A percentile compares a stretch with the other conserved stretches of the same genome.
phyloP scores from a whole-genome alignment of 2,329 filamentous ascomycete genomes.

The Alternaria sp. region DNA sequence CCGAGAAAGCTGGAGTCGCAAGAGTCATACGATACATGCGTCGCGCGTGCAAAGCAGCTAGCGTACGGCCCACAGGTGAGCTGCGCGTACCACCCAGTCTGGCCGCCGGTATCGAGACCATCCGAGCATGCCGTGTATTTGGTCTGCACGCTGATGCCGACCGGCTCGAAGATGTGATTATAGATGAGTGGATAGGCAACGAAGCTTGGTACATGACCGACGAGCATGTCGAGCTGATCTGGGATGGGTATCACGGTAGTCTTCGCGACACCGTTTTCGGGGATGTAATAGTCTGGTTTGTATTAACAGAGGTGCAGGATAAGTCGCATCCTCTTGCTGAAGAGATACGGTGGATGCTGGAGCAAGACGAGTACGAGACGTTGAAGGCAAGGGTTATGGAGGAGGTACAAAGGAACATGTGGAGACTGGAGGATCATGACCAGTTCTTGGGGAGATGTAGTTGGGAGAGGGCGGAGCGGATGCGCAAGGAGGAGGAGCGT shows the following conservation, averaged over 20 bases:
- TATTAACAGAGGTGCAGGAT: background rate
- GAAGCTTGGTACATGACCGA: background rate
- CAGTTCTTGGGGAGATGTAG: background rate
- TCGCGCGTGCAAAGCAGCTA: background rate
- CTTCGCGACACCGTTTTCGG: background rate
- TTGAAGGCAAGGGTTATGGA: background rate
- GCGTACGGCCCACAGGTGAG: background rate
- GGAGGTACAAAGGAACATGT: background rate
- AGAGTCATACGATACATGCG: background rate
- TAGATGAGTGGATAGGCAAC: background rate
- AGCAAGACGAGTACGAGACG: background rate
- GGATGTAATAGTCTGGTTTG: background rate
- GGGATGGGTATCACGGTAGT: background rate
- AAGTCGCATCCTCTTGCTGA: background rate
- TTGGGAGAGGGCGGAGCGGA: background rate
- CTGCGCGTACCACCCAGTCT: background rate
- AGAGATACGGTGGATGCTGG: background rate
- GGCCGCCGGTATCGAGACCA: background rate
- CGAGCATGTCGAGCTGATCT: background rate
- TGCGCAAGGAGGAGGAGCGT: background rate
- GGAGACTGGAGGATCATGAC: background rate
- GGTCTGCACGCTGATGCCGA: background rate
- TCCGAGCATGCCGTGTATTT: background rate
- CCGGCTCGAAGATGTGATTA: background rate
- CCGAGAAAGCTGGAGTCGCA: background rate